phyloP scores from a whole-genome alignment of 129 eudicot species.

The Lactuca saligna region DNA sequence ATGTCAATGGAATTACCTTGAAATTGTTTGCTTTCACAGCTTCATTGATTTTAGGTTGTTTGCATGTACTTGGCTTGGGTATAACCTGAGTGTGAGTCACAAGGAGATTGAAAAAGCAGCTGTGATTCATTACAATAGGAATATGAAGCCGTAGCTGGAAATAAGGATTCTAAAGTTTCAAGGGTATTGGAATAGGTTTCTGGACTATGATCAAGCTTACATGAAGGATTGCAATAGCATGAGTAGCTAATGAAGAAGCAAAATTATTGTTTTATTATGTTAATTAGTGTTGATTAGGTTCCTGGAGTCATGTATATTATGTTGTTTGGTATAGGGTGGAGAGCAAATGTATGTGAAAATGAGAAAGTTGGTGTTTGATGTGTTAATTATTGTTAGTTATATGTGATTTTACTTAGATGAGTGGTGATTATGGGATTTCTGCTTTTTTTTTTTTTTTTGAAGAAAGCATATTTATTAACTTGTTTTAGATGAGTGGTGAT shows the following conservation, averaged over 20 bases:
- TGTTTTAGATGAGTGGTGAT: too few relatives aligned
- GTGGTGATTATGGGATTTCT: too few relatives aligned
- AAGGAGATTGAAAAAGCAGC: conserved; percentile 81
- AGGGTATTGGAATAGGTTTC: conserved; percentile 61
- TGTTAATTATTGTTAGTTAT: background rate
- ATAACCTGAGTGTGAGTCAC: conserved; percentile 62
- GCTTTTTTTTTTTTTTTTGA: too few relatives aligned
- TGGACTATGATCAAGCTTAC: conserved; percentile 65
- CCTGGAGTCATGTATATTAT: background rate
- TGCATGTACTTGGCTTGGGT: conserved; percentile 81
- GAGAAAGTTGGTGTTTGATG: conserved; percentile 1
- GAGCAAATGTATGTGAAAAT: too few relatives aligned
- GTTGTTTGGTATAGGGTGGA: too few relatives aligned
- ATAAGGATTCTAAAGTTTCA: conserved; percentile 68
- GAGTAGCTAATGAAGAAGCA: conserved; percentile 3
- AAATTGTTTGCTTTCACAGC: too few relatives aligned
- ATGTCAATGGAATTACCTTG: too few relatives aligned
- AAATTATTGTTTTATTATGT: conserved; percentile 14
- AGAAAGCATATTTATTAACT: too few relatives aligned
- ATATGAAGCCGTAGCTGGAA: conserved; percentile 88
- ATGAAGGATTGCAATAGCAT: conserved; percentile 78
- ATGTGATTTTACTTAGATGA: too few relatives aligned
- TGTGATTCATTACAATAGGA: conserved; percentile 73
- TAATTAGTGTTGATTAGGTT: conserved; percentile 2
- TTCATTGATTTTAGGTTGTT: too few relatives aligned